Evolutionary conservation across 2,329 filamentous ascomycete genomes (phyloP).

Genomic region (Fusarium heterosporum): DNA sequence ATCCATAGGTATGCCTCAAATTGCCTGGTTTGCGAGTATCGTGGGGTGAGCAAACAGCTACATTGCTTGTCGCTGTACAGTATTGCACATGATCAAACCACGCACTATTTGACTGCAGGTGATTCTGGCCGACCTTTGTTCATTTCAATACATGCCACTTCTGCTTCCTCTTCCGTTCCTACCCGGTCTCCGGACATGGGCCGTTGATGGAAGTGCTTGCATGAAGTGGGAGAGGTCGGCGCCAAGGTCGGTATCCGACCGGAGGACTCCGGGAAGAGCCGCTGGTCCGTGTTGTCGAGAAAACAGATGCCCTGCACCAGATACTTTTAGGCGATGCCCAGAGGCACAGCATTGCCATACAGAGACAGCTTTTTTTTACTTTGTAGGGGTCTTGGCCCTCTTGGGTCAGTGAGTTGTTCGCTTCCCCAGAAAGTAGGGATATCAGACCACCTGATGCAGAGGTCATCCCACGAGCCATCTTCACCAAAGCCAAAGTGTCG

Average conservation of each 20-base stretch:
- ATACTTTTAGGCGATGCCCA: slow-evolving; percentile 20
- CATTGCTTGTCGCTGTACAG: slow-evolving; percentile 12
- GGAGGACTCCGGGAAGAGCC: slow-evolving; percentile 42
- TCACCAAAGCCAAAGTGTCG: slow-evolving; percentile 14
- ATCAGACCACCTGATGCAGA: slow-evolving; percentile 46
- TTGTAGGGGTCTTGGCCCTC: slow-evolving; percentile 24
- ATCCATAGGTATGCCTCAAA: not conserved
- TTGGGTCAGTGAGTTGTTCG: slow-evolving; percentile 27
- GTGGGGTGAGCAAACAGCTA: slow-evolving; percentile 4
- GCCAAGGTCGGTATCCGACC: slow-evolving; percentile 19
- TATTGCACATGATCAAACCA: slow-evolving; percentile 33
- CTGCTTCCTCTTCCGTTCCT: slow-evolving; percentile 23
- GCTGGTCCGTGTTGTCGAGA: slow-evolving; percentile 41
- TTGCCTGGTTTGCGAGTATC: slow-evolving; percentile 13
- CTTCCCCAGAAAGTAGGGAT: slow-evolving; percentile 42
- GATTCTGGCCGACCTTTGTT: not conserved
- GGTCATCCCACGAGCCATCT: slow-evolving; percentile 42
- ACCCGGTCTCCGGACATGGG: slow-evolving; percentile 21
- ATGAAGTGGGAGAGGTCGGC: slow-evolving; percentile 26
- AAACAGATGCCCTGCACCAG: slow-evolving; percentile 13
- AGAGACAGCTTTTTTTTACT: slow-evolving; percentile 33
- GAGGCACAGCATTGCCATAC: slow-evolving; percentile 32
- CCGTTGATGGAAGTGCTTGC: slow-evolving; percentile 36
- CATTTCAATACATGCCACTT: slow-evolving; percentile 16
- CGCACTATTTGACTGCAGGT: not conserved